A percentile compares a stretch with the other conserved stretches of the same genome.
Evolutionary conservation across 1,284 basidiomycete species (phyloP).

Genomic region (Sporisorium graminicola): DNA sequence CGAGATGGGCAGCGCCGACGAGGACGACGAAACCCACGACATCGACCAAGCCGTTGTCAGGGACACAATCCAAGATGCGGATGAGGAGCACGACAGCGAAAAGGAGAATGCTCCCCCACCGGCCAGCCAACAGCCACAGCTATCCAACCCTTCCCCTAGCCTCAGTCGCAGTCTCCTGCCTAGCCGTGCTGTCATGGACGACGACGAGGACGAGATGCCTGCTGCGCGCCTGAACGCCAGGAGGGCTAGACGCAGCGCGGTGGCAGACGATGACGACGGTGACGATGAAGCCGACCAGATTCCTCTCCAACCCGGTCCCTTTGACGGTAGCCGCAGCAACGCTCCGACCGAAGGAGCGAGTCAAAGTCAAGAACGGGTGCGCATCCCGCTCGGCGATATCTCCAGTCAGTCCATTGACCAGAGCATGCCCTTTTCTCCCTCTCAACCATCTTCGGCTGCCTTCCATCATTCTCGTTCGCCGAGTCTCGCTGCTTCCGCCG

Average conservation of each 20-base stretch:
- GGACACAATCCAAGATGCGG: slow-evolving; percentile 29
- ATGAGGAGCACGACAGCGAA: slow-evolving; percentile 53
- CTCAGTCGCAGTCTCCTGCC: slow-evolving; percentile 21
- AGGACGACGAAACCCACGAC: slow-evolving; percentile 19
- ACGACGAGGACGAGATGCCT: slow-evolving; percentile 48
- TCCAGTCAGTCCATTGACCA: slow-evolving; percentile 45
- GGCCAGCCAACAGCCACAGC: slow-evolving; percentile 35
- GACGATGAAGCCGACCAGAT: slow-evolving; percentile 33
- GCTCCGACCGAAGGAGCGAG: background rate
- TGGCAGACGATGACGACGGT: slow-evolving; percentile 53
- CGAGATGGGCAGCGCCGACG: slow-evolving; percentile 31
- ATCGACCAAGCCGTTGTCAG: slow-evolving; percentile 6
- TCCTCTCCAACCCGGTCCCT: slow-evolving; percentile 38
- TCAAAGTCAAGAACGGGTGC: slow-evolving; percentile 18
- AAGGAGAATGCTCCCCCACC: slow-evolving; percentile 61
- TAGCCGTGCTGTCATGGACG: slow-evolving; percentile 45
- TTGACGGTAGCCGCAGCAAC: slow-evolving; percentile 19
- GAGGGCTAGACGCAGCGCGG: slow-evolving; percentile 28
- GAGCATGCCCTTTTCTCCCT: slow-evolving; percentile 32
- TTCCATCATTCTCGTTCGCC: slow-evolving; percentile 21
- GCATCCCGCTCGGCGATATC: slow-evolving; percentile 42
- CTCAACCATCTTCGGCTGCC: slow-evolving; percentile 35
- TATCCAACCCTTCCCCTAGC: slow-evolving; percentile 22
- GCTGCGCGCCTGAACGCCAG: slow-evolving; percentile 24
- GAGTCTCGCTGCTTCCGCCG: slow-evolving; percentile 4